phyloP scores from a whole-genome alignment of 2,329 filamentous ascomycete genomes.

The Colletotrichum euphorbiae region DNA sequence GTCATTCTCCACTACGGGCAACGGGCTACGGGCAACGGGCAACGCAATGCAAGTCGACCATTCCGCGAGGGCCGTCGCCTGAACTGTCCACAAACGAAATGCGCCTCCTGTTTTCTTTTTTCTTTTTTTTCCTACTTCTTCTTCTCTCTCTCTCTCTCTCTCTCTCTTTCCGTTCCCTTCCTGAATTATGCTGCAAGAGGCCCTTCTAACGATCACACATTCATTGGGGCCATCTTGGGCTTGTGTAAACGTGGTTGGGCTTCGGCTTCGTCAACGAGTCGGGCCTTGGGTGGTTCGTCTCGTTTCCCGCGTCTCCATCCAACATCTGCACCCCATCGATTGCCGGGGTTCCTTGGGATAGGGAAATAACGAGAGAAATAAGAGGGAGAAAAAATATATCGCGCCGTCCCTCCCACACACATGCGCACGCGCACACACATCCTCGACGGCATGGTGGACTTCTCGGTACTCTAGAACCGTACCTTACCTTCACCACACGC shows the following conservation, averaged over 20 bases:
- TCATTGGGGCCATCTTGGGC: background rate
- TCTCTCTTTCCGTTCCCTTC: conserved; percentile 5
- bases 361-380: conserved; percentile 25
- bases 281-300: conserved; percentile 30
- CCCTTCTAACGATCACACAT: background rate
- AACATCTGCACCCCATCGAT: conserved; percentile 4
- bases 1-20: conserved; percentile 55
- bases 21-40: background rate
- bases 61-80: conserved; percentile 48
- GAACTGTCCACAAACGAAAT: conserved; percentile 49
- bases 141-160: conserved; percentile 37
- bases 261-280: conserved; percentile 14
- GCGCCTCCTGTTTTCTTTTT: conserved; percentile 43
- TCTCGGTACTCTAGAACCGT: background rate
- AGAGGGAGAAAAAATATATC: background rate
- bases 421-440: background rate
- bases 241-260: conserved; percentile 1
- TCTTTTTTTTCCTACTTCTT: conserved; percentile 36
- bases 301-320: conserved; percentile 31
- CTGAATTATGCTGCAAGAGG: too few species aligned
- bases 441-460: background rate
- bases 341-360: conserved; percentile 26
- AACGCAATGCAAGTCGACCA: conserved; percentile 30
- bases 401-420: conserved; percentile 8
- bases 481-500: too few species aligned